Evolutionary conservation across 345 rosid genomes (phyloP).

Genomic region (Populus nigra): DNA sequence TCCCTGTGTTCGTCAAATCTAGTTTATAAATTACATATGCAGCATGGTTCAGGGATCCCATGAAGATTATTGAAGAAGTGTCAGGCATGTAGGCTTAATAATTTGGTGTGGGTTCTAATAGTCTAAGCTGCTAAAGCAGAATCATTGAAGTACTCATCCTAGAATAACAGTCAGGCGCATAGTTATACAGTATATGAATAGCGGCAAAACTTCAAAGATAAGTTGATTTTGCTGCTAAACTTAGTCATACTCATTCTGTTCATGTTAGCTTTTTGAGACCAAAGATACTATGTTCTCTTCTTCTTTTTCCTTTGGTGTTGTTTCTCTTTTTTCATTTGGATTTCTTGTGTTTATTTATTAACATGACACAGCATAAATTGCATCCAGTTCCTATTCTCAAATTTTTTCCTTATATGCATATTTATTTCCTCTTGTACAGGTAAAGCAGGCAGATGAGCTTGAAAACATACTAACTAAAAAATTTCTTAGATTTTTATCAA

Average conservation of each 20-base stretch:
- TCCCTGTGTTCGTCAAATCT: neutral
- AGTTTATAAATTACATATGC: neutral
- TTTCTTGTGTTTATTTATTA: neutral
- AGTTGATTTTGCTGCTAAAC: neutral
- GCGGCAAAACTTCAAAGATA: too few relatives aligned
- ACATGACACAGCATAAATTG: neutral
- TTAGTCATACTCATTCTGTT: neutral
- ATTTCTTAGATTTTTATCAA: conserved; percentile 94
- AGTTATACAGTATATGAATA: too few relatives aligned
- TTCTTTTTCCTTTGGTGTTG: neutral
- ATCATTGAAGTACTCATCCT: neutral
- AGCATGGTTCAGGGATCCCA: neutral
- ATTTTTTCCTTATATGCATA: neutral
- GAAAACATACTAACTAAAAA: conserved; percentile 90
- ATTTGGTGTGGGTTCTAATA: neutral
- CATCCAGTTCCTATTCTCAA: neutral
- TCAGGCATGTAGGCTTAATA: neutral
- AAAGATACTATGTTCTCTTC: too few relatives aligned
- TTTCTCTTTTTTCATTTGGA: neutral
- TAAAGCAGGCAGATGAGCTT: conserved; percentile 95
- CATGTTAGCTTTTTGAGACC: neutral
- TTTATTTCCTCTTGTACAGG: conserved; percentile 41
- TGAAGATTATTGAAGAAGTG: neutral
- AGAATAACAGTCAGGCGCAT: too few relatives aligned
- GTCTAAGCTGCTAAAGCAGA: neutral